Percentiles rank a stretch among this genome's conserved stretches.
Conservation (phyloP, 257 asterid species). For the Jasminum sambac region DNA sequence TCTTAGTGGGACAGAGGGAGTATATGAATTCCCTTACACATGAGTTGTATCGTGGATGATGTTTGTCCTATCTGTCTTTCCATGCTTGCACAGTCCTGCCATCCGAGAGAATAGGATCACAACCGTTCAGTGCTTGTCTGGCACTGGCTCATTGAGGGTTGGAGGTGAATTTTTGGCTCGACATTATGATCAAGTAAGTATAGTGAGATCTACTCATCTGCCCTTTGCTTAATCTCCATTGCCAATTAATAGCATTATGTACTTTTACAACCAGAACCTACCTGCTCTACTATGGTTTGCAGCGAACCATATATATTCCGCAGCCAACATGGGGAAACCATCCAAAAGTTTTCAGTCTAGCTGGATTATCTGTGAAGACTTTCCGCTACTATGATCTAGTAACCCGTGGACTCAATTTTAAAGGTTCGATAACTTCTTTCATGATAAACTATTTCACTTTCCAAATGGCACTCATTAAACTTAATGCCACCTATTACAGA, state of each 20-base stretch:
- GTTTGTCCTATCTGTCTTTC: slow-evolving; percentile 14
- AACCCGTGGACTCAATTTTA: slow-evolving; percentile 89
- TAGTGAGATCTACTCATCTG: slow-evolving; percentile 8
- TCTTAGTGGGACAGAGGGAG: too few relatives aligned
- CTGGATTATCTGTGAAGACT: slow-evolving; percentile 83
- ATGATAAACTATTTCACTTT: neutral
- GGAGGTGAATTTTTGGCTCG: slow-evolving; percentile 91
- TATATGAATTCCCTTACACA: slow-evolving; percentile 6
- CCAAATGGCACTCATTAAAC: neutral
- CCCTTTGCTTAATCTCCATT: slow-evolving; percentile 8
- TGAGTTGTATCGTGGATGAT: slow-evolving; percentile 2
- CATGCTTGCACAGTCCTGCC: slow-evolving; percentile 70
- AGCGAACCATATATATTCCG: slow-evolving; percentile 84
- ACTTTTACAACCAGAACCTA: slow-evolving; percentile 15
- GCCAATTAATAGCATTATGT: neutral
- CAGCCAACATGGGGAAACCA: slow-evolving; percentile 99
- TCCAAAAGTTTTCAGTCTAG: slow-evolving; percentile 75
- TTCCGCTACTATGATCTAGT: slow-evolving; percentile 91
- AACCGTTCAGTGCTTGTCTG: slow-evolving; percentile 98
- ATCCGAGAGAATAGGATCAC: slow-evolving; percentile 88
- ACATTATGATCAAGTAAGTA: slow-evolving; percentile 78
- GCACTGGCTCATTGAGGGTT: slow-evolving; percentile 97
- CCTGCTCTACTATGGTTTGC: slow-evolving; percentile 28
- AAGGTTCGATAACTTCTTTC: slow-evolving; percentile 50
- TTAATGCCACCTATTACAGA: neutral